These are phyloP conservation scores for Cystofilobasidium macerans DNA, from an alignment of 768 basidiomycete species.

Conservation along the genomic window DNA sequence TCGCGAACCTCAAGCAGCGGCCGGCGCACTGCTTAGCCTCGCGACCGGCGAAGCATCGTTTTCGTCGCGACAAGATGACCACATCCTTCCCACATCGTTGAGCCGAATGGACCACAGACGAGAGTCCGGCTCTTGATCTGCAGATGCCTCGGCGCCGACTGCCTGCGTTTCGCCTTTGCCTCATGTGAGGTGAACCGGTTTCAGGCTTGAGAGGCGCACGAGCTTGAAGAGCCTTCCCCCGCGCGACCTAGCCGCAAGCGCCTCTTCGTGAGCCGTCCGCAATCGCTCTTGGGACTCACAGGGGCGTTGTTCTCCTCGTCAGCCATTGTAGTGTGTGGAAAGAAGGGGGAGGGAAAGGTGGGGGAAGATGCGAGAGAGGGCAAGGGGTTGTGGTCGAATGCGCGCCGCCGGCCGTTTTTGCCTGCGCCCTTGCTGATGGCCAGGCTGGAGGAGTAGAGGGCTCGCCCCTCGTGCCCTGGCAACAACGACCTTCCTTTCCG, in stretches of 20 bases:
- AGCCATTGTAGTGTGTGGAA: conserved; percentile 12
- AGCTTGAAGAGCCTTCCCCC: neutral
- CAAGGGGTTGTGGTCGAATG: neutral
- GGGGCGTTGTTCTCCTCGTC: conserved; percentile 24
- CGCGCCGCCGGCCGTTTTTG: neutral
- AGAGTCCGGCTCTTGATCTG: too few species aligned
- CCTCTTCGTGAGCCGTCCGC: neutral
- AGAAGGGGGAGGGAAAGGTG: neutral
- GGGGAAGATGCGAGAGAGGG: neutral
- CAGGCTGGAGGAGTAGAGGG: neutral
- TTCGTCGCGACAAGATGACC: too few species aligned
- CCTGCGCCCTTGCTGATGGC: neutral
- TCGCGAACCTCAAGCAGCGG: too few species aligned
- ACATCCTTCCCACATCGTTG: too few species aligned
- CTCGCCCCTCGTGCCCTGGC: neutral
- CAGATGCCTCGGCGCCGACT: neutral
- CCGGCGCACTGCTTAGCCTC: too few species aligned
- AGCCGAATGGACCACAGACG: too few species aligned
- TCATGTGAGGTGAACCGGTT: neutral
- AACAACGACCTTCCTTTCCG: neutral
- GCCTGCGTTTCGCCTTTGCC: neutral
- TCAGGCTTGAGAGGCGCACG: too few species aligned
- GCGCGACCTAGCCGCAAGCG: too few species aligned
- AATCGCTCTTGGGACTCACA: neutral
- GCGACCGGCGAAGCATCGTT: too few species aligned